Base-by-base conservation (phyloP, 345 rosid species). In the Erysimum cheiranthoides region DNA sequence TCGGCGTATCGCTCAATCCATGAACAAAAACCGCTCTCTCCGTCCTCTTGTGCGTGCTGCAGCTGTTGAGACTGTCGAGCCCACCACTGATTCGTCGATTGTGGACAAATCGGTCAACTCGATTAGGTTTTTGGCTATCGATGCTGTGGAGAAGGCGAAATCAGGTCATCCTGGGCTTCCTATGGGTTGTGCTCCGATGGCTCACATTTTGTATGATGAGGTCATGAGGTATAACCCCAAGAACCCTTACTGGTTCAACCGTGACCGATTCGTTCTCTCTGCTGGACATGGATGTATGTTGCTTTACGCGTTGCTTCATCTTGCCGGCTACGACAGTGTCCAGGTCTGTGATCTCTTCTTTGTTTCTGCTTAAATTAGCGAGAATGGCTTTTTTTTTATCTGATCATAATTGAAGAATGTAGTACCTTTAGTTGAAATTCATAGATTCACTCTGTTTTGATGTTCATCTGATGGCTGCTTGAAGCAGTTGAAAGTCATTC, bases 221-320 rank as follows among this genome's bases (percentile, higher is more conserved):
- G 77, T 93, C n/a, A 96, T 96, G 99, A 89, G 87, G 76, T 96
- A 90, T 52, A 96, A 96, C 79, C 99, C 98, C 0, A 93, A 93
- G 89, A 96, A 96, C 49, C 99, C 99, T 2, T 91, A 93, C 67
- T 96, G 99, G 99, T 96, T 96, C 73, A 96, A 96, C 77, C 91
- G 99, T 40, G 99, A 96, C 65, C 90, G 99, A 6, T 96, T 96
- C 69, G 90, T 95, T 27, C 68, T 95, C 78, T 92, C 98, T 32
- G 99, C 99, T 54, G 99, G 99, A 0, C 99, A 95, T 57, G 99
- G 99, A 3, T 95, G 99, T 52, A 95, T 95, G 99, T 71, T 95
- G 64, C 98, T 90, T 67, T 95, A 95, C 77, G 91, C 98, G 53
- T 84, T 95, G 75, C 91, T 95, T 78, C 99, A 92, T 77, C 97